A percentile compares a stretch with the other conserved stretches of the same genome.
Conservation (phyloP, 1,284 basidiomycete species). For the Tetrapyrgos nigripes region DNA sequence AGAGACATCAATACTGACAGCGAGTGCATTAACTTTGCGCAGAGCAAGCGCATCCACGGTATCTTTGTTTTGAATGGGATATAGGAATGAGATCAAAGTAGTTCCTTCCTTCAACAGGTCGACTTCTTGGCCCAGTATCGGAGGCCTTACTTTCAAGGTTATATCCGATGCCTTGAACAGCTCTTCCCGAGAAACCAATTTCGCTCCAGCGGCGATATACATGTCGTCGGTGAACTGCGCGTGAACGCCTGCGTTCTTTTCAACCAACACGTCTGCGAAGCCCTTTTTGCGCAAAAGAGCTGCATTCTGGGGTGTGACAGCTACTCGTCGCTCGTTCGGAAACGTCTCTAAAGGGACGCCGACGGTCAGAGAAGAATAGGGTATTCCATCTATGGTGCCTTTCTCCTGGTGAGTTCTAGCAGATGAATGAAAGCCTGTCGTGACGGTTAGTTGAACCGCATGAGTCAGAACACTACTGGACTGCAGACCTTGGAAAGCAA, state of each 20-base stretch:
- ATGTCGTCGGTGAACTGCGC: constrained; percentile 84
- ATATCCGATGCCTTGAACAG: constrained; percentile 73
- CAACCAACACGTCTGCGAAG: constrained; percentile 74
- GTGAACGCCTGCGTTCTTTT: constrained; percentile 70
- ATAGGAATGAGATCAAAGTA: constrained; percentile 85
- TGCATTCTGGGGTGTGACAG: constrained; percentile 80
- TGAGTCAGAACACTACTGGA: not conserved
- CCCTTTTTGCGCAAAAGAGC: constrained; percentile 81
- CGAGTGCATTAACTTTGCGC: constrained; percentile 24
- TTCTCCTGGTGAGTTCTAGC: constrained; percentile 15
- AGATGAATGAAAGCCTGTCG: constrained; percentile 20
- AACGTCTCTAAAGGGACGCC: constrained; percentile 81
- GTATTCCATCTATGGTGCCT: constrained; percentile 51
- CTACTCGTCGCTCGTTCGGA: constrained; percentile 79
- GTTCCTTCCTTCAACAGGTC: constrained; percentile 69
- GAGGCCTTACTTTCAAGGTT: constrained; percentile 83
- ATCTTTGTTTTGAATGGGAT: constrained; percentile 80
- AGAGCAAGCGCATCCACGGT: constrained; percentile 70
- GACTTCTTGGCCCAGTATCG: constrained; percentile 65
- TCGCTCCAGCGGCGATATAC: constrained; percentile 80
- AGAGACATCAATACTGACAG: not conserved
- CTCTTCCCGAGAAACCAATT: constrained; percentile 68
- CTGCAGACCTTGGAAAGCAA: not conserved
- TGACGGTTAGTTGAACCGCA: not conserved
- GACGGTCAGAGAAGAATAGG: constrained; percentile 77